A percentile compares a stretch with the other conserved stretches of the same genome.
These are phyloP conservation scores for Apiospora phragmitis DNA, from an alignment of 2,329 filamentous ascomycete genomes.

Conservation along the genomic window DNA sequence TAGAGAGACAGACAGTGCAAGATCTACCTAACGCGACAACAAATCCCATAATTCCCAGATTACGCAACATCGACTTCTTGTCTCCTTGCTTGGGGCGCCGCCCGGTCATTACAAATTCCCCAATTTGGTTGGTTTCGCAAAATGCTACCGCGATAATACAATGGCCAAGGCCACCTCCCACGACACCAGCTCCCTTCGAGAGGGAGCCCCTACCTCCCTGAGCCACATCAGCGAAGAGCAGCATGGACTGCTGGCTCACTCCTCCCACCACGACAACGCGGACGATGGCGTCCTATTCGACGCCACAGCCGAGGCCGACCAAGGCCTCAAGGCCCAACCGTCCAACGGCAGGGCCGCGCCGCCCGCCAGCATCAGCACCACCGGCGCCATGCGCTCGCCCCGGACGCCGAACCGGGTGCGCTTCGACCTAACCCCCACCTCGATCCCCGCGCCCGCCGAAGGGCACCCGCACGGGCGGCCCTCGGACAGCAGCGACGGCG, in stretches of 20 bases:
- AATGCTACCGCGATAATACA: constrained; percentile 41
- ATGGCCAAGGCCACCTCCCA: constrained; percentile 44
- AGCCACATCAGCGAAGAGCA: constrained; percentile 35
- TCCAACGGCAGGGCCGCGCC: background rate
- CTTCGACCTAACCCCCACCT: constrained; percentile 49
- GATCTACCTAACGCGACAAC: background rate
- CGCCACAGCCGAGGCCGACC: constrained; percentile 18
- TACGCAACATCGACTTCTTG: background rate
- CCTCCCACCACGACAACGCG: constrained; percentile 18
- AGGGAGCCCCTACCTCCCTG: constrained; percentile 21
- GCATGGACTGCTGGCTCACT: constrained; percentile 37
- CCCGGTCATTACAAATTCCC: background rate
- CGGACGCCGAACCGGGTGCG: constrained; percentile 67
- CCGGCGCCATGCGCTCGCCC: constrained; percentile 37
- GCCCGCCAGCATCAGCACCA: background rate
- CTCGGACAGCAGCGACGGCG: constrained; percentile 4
- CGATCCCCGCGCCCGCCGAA: constrained; percentile 31
- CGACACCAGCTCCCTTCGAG: constrained; percentile 25
- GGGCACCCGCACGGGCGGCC: constrained; percentile 16
- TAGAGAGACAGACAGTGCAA: background rate
- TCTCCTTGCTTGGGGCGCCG: background rate
- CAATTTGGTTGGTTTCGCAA: constrained; percentile 22
- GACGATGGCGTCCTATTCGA: constrained; percentile 25
- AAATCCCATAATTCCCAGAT: background rate
- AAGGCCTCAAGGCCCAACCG: constrained; percentile 23